A percentile compares a stretch with the other conserved stretches of the same genome.
Conservation (phyloP, 2,329 filamentous ascomycete genomes). For the Penicillium digitatum region DNA sequence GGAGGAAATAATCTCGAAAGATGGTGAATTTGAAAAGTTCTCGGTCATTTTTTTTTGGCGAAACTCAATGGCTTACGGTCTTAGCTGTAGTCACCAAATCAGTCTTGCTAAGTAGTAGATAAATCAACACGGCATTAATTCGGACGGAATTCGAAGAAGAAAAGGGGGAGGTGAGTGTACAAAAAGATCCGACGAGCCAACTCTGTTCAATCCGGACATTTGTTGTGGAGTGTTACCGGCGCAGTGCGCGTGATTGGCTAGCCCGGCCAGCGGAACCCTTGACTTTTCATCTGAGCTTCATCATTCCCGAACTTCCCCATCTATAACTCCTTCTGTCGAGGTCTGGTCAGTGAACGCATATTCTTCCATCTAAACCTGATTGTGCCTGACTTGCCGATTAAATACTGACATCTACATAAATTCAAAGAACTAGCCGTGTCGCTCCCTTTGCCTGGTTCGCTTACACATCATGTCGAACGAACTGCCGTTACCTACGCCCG, state of each 20-base stretch:
- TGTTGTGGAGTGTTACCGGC: slow-evolving; percentile 19
- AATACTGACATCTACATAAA: slow-evolving; percentile 1
- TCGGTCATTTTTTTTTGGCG: slow-evolving; percentile 17
- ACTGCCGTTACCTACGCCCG: slow-evolving; percentile 34
- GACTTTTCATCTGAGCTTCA: slow-evolving; percentile 36
- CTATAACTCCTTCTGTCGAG: slow-evolving; percentile 26
- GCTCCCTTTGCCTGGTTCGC: slow-evolving; percentile 20
- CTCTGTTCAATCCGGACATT: slow-evolving; percentile 10
- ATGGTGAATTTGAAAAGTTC: not conserved
- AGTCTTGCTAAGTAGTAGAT: not conserved
- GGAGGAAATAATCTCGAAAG: slow-evolving; percentile 65
- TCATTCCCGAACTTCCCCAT: slow-evolving; percentile 26
- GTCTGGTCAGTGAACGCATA: slow-evolving; percentile 19
- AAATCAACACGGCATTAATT: not conserved
- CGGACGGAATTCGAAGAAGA: slow-evolving; percentile 10
- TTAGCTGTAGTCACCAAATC: slow-evolving; percentile 20
- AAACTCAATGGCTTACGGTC: slow-evolving; percentile 7
- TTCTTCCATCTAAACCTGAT: not conserved
- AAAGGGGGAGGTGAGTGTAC: slow-evolving; percentile 12
- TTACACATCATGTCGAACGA: slow-evolving; percentile 41
- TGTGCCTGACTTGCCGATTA: slow-evolving; percentile 7
- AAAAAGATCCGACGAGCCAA: slow-evolving; percentile 6
- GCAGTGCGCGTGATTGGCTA: slow-evolving; percentile 32
- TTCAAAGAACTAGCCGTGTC: slow-evolving; percentile 14
- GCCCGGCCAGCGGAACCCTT: slow-evolving; percentile 26